A percentile compares a stretch with the other conserved stretches of the same genome.
Evolutionary conservation across 2,329 filamentous ascomycete genomes (phyloP).

Genomic region (Chrysoporthe austroafricana): DNA sequence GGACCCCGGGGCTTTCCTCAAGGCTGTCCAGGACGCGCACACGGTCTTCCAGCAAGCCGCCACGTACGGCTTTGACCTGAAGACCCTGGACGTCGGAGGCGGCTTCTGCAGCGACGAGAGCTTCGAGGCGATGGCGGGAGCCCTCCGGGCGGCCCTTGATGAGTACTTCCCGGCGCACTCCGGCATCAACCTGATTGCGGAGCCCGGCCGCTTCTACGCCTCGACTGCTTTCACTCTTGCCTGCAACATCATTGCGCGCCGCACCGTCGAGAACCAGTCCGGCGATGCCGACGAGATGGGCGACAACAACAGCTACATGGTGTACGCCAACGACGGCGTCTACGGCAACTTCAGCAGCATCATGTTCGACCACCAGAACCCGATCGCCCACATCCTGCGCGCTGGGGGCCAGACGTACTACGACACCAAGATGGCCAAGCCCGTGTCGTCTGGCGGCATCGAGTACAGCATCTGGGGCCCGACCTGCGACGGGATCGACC

Average conservation of each 20-base stretch:
- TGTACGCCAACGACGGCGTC: slow-evolving; percentile 96
- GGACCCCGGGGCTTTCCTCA: slow-evolving; percentile 87
- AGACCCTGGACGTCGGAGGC: slow-evolving; percentile 90
- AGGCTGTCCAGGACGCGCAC: slow-evolving; percentile 88
- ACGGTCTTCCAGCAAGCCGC: slow-evolving; percentile 85
- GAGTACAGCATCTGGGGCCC: slow-evolving; percentile 98
- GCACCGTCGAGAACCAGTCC: slow-evolving; percentile 76
- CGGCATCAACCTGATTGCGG: slow-evolving; percentile 84
- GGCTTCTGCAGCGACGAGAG: slow-evolving; percentile 83
- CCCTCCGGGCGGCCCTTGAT: slow-evolving; percentile 79
- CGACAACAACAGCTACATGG: slow-evolving; percentile 80
- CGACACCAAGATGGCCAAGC: slow-evolving; percentile 55
- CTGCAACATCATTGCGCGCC: slow-evolving; percentile 93
- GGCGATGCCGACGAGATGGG: slow-evolving; percentile 51
- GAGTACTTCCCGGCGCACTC: slow-evolving; percentile 78
- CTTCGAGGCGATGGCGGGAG: slow-evolving; percentile 87
- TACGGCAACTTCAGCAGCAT: slow-evolving; percentile 99
- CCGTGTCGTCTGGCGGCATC: slow-evolving; percentile 48
- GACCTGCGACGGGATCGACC: slow-evolving; percentile 96
- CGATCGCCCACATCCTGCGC: slow-evolving; percentile 79
- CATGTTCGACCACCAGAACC: slow-evolving; percentile 98
- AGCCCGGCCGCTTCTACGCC: slow-evolving; percentile 96
- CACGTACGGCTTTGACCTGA: slow-evolving; percentile 76
- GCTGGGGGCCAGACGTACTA: slow-evolving; percentile 62
- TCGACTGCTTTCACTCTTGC: slow-evolving; percentile 92